phyloP scores from a whole-genome alignment of 345 rosid genomes.

The Aethionema arabicum region DNA sequence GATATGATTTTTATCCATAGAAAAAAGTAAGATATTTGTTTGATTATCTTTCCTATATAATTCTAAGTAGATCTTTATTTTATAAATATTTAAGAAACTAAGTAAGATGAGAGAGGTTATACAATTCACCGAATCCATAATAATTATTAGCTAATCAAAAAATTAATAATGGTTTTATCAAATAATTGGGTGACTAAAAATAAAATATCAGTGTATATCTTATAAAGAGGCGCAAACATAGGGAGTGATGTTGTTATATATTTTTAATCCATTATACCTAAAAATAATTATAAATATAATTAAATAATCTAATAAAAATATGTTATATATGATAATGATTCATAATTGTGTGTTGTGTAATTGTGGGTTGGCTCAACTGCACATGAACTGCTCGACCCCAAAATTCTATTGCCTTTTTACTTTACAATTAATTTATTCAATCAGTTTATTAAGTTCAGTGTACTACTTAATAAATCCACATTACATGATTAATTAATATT shows the following conservation, averaged over 20 bases:
- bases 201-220: conserved; percentile 23
- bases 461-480: conserved; percentile 27
- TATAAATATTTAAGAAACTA: conserved; percentile 14
- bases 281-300: conserved; percentile 3
- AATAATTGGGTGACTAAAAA: conserved; percentile 24
- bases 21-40: too few species aligned
- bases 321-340: conserved; percentile 24
- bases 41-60: too few species aligned
- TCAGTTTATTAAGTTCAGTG: conserved; percentile 27
- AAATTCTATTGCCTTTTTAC: conserved; percentile 34
- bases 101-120: conserved; percentile 17
- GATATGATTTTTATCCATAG: too few species aligned
- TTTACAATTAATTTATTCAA: conserved; percentile 27
- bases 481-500: conserved; percentile 22
- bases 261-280: background rate
- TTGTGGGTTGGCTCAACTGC: conserved; percentile 45
- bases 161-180: conserved; percentile 32
- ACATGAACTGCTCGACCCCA: conserved; percentile 37
- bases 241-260: conserved; percentile 18
- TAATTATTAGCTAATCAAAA: conserved; percentile 34
- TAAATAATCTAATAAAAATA: background rate
- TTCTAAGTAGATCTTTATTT: conserved; percentile 4
- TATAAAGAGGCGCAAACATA: conserved; percentile 38
- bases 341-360: conserved; percentile 37
- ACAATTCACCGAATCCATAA: conserved; percentile 30